Conservation (phyloP, 148 eudicot species). For the Euryodendron excelsum region DNA sequence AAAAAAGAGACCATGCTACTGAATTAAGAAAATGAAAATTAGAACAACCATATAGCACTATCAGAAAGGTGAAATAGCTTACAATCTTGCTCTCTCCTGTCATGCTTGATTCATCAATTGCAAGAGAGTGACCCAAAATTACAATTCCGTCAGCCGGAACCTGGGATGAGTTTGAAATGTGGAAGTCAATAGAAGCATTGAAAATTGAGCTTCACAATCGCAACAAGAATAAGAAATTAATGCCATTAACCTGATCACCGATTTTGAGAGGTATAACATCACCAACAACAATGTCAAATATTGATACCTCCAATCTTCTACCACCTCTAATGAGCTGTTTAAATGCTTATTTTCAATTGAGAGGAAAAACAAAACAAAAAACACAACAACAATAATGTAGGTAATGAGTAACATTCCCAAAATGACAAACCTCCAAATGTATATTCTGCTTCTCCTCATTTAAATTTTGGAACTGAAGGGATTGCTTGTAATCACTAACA, state of each 20-base stretch:
- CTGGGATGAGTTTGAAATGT: constrained; percentile 27
- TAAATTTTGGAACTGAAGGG: constrained; percentile 84
- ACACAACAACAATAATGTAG: not conserved
- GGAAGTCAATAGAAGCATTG: not conserved
- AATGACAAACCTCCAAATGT: constrained; percentile 76
- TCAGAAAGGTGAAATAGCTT: constrained; percentile 16
- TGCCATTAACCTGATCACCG: constrained; percentile 79
- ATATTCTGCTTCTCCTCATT: constrained; percentile 94
- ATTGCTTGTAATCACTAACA: constrained; percentile 85
- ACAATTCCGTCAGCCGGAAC: constrained; percentile 96
- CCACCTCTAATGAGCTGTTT: constrained; percentile 82
- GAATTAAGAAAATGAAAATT: constrained; percentile 5
- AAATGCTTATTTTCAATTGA: constrained; percentile 1
- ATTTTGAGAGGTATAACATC: constrained; percentile 82
- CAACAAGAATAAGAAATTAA: constrained; percentile 7
- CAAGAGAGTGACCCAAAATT: constrained; percentile 79
- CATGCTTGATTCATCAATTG: constrained; percentile 98
- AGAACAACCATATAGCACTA: constrained; percentile 3
- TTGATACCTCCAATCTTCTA: constrained; percentile 69
- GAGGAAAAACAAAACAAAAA: not conserved
- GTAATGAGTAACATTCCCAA: not conserved
- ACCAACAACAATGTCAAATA: constrained; percentile 92
- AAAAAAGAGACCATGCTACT: constrained; percentile 6
- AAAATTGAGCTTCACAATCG: not conserved
- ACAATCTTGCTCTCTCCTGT: constrained; percentile 98